A percentile compares a stretch with the other conserved stretches of the same genome.
These are phyloP conservation scores for Eustoma russellianum DNA, from an alignment of 257 asterid species.

Conservation along the genomic window DNA sequence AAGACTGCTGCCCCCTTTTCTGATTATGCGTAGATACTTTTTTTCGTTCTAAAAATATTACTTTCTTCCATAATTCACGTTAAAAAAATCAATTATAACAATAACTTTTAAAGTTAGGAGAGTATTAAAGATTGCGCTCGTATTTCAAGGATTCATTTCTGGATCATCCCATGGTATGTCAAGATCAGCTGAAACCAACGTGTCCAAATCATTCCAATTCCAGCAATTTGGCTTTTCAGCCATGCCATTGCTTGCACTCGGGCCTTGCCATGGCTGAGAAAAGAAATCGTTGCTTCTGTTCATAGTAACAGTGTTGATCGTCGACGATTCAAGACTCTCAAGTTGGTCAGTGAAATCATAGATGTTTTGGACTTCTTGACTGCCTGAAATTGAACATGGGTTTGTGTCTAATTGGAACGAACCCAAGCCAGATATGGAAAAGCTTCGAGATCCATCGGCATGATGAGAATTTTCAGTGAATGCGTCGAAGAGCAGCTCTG, in stretches of 20 bases:
- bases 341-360: slow-evolving; percentile 21
- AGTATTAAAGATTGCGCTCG: too few relatives aligned
- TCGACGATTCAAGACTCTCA: slow-evolving; percentile 36
- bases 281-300: slow-evolving; percentile 3
- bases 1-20: too few relatives aligned
- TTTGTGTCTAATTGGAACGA: slow-evolving; percentile 19
- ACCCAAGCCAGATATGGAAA: slow-evolving; percentile 24
- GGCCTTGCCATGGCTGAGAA: slow-evolving; percentile 33
- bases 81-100: too few relatives aligned
- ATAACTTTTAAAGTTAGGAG: too few relatives aligned
- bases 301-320: slow-evolving; percentile 29
- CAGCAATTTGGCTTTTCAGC: slow-evolving; percentile 22
- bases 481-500: slow-evolving; percentile 21
- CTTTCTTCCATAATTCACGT: too few relatives aligned
- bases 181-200: slow-evolving; percentile 32
- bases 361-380: slow-evolving; percentile 11
- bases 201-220: slow-evolving; percentile 35
- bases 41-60: too few relatives aligned
- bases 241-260: slow-evolving; percentile 1
- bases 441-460: slow-evolving; percentile 15
- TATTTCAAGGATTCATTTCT: too few relatives aligned
- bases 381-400: slow-evolving; percentile 17
- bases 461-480: slow-evolving; percentile 18
- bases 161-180: slow-evolving; percentile 35
- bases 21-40: too few relatives aligned